Base-by-base conservation (phyloP, 2,329 filamentous ascomycete genomes). In the Exutisphaerella laricina region DNA sequence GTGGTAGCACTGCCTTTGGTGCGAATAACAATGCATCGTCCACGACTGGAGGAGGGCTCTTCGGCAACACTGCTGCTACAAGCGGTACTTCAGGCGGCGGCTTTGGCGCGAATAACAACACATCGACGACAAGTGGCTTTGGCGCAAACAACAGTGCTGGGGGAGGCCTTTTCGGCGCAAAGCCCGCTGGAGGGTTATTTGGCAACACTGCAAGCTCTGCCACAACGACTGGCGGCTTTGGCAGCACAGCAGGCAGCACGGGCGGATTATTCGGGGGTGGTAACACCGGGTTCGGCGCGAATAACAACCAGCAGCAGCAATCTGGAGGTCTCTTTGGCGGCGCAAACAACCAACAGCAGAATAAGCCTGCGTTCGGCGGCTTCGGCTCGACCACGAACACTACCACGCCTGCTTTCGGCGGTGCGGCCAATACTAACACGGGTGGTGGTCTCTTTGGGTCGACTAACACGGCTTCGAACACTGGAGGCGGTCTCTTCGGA, bases 211-310 rank as follows among this genome's bases (percentile, higher is more conserved):
- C 53, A 38, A 63, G 62, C 28, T 53, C 49, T 12, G 48, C 41
- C 16, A 54, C 50, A 16, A 45, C 55, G 3, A 49, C 53, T 9
- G 51, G 50, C 5, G 50, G 57, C 28, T 73, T 73, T 50, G 70
- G 70, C 49, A 66, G 51, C 58, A 43, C 39, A 4, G 37, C 41
- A 4, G 22, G 23, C 12, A 40, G 54, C 23, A 53, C 57, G 17
- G 57, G 58, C 13, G 56, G 62, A 20, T 56, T 61, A 14, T 65
- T 68, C 18, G 56, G 56, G 38, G 48, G 55, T 21, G 35, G 51
- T 25, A 29, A 21, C n/a, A 35, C 38, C 13, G 69, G 70, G 17
- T 62, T 68, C 4, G 73, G 73, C 45, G 69, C 69, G 4, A 49
- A 55, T 29, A 66, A 59, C 33, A 61, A 54, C 41, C 70, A 63